Conservation (phyloP, 1,139 yeast genomes). For the Petasospora rhodanensis region DNA sequence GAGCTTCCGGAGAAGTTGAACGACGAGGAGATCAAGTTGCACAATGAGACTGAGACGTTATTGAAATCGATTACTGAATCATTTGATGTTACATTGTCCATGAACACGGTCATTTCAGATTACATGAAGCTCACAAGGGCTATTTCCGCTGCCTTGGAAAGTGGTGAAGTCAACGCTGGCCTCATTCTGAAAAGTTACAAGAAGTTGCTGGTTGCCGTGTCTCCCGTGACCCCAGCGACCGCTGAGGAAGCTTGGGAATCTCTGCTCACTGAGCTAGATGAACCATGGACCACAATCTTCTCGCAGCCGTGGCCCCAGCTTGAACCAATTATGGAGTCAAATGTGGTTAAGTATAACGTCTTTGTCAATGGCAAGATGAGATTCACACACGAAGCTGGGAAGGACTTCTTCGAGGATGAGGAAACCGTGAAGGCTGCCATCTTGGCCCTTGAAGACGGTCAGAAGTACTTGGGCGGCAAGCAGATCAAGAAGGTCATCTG, state of each 20-base stretch:
- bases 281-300: conserved; percentile 51
- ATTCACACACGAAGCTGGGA: conserved; percentile 39
- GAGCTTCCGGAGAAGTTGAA: conserved; percentile 25
- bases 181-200: conserved; percentile 40
- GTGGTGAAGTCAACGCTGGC: conserved; percentile 31
- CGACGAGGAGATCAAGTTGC: conserved; percentile 48
- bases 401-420: conserved; percentile 31
- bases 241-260: conserved; percentile 81
- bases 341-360: conserved; percentile 41
- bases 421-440: conserved; percentile 21
- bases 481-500: conserved; percentile 35
- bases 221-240: conserved; percentile 77
- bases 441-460: conserved; percentile 28
- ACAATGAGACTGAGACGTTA: conserved; percentile 52
- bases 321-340: conserved; percentile 35
- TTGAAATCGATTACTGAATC: conserved; percentile 52
- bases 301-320: conserved; percentile 48
- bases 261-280: conserved; percentile 32
- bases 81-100: conserved; percentile 52
- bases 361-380: conserved; percentile 70
- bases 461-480: conserved; percentile 32
- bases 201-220: conserved; percentile 51
- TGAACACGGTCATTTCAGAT: conserved; percentile 85
- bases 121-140: conserved; percentile 79
- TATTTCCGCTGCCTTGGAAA: conserved; percentile 38